Evolutionary conservation across 2,329 filamentous ascomycete species (phyloP).

Genomic region (Blastomyces gilchristii): DNA sequence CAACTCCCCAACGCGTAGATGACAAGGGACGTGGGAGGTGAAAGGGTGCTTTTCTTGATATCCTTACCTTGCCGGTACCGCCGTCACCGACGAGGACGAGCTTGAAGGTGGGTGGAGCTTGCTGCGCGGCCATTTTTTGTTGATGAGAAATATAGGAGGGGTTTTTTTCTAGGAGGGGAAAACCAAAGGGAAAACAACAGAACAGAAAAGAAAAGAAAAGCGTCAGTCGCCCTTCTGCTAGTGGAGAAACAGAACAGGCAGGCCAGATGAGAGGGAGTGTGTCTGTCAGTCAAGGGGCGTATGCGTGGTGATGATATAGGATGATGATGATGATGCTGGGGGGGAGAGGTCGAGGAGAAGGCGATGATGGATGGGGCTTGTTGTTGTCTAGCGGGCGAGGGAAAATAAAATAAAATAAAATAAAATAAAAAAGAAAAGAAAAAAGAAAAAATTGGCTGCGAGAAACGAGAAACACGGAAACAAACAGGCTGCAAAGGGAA

Average conservation of each 20-base stretch:
- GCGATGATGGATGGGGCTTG: no score
- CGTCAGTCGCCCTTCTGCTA: constrained; percentile 6
- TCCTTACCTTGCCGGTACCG: constrained; percentile 93
- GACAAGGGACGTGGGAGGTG: not conserved
- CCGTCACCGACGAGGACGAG: constrained; percentile 98
- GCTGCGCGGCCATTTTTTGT: constrained; percentile 49
- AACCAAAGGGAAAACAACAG: not conserved
- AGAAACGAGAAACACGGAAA: no score
- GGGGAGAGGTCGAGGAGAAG: constrained; percentile 9
- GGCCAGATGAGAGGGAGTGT: not conserved
- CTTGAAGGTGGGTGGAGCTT: constrained; percentile 79
- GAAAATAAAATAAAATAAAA: no score
- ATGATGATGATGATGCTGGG: constrained; percentile 18
- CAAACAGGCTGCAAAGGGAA: not conserved
- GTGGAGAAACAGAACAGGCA: constrained; percentile 17
- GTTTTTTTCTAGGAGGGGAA: constrained; percentile 17
- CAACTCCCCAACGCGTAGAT: not conserved
- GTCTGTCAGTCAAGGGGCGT: not conserved
- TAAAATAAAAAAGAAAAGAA: no score
- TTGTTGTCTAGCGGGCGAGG: no score
- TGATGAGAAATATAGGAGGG: constrained; percentile 19
- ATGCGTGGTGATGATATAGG: constrained; percentile 8
- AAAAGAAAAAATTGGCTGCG: no score
- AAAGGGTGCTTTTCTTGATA: not conserved
- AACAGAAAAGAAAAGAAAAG: not conserved